Evolutionary conservation across 352 stramenopile genomes (phyloP).

Genomic region (Globisporangium uncinulatum): DNA sequence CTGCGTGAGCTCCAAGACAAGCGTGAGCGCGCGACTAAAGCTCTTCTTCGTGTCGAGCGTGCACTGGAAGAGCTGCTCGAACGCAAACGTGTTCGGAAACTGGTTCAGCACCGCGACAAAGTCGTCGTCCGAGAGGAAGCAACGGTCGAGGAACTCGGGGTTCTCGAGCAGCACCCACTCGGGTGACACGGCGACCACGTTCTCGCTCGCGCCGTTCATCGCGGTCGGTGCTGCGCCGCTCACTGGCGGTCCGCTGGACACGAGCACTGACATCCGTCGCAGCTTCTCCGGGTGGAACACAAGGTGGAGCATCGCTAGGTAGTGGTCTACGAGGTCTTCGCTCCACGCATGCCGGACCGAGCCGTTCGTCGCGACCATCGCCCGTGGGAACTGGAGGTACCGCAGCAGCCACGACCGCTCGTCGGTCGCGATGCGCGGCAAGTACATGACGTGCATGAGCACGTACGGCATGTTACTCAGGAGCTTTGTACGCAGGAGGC

Average conservation of each 20-base stretch:
- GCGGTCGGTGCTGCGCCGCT: conserved; percentile 11
- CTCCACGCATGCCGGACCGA: conserved; percentile 61
- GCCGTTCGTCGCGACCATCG: conserved; percentile 49
- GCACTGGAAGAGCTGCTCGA: conserved; percentile 69
- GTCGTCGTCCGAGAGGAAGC: conserved; percentile 80
- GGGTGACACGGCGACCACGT: conserved; percentile 30
- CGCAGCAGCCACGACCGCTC: conserved; percentile 75
- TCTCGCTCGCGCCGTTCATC: conserved; percentile 19
- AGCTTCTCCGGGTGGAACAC: conserved; percentile 85
- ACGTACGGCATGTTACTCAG: conserved; percentile 79
- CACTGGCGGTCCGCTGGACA: conserved; percentile 51
- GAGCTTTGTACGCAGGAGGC: conserved; percentile 50
- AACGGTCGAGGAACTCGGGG: conserved; percentile 70
- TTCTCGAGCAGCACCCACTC: conserved; percentile 86
- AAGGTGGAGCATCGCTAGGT: conserved; percentile 81
- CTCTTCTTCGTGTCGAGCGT: conserved; percentile 70
- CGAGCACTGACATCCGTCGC: conserved; percentile 57
- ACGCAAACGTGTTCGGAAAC: conserved; percentile 79
- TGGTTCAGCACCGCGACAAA: conserved; percentile 83
- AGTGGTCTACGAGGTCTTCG: conserved; percentile 80
- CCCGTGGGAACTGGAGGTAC: conserved; percentile 77
- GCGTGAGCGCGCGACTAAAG: conserved; percentile 66
- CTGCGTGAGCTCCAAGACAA: conserved; percentile 74
- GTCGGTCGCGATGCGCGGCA: conserved; percentile 71
- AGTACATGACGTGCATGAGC: conserved; percentile 82